Base-by-base conservation (phyloP, 1,284 basidiomycete species). In the Sporisorium reilianum region DNA sequence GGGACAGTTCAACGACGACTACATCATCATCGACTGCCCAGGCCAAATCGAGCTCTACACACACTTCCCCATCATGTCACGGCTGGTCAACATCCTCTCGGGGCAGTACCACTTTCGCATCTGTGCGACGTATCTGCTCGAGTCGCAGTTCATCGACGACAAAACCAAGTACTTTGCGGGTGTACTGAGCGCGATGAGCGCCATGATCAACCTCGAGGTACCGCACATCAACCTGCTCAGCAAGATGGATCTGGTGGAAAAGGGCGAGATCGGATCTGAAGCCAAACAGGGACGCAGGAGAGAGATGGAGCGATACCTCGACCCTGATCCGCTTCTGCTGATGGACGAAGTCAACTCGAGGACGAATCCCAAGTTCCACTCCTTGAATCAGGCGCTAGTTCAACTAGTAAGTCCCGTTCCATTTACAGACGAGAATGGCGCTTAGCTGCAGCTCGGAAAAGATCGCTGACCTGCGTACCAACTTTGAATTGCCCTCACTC, bases 1-100 rank as follows among this genome's bases (percentile, higher is more conserved):
- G 2, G 95, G 95, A 11, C 66, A 77, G 25, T 99, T 90, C 85
- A 95, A 97, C 46, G 93, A 97, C 81, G 97, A 99, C 86, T 99
- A 98, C 87, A 89, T 99, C 49, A 91, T 99, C 77, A 91, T 99
- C 75, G 97, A 99, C 87, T 99, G 97, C 83, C 97, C 97, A 72
- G 93, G 94, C 40, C 97, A 99, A 86, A 99, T 99, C 79, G 97
- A 99, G 86, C 89, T 99, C 11, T 99, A 99, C 86, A 99, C 97
- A 0, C 97, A 99, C 86, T 94, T 98, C 80, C 94, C 95, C 0
- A 93, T 99, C 82, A 90, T 99, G 48, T 94, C 96, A 1, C 90
- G 91, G 6, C 90, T 99, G 52, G 92, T 94, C 40, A 89, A 90
- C 68, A 85, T 88, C 74, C 86, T 89, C 38, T 71, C 79, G 16